Evolutionary conservation across 768 basidiomycete genomes (phyloP), one percentile per base, ranked within the genome.

Genomic region (Leccinum variicolor): DNA sequence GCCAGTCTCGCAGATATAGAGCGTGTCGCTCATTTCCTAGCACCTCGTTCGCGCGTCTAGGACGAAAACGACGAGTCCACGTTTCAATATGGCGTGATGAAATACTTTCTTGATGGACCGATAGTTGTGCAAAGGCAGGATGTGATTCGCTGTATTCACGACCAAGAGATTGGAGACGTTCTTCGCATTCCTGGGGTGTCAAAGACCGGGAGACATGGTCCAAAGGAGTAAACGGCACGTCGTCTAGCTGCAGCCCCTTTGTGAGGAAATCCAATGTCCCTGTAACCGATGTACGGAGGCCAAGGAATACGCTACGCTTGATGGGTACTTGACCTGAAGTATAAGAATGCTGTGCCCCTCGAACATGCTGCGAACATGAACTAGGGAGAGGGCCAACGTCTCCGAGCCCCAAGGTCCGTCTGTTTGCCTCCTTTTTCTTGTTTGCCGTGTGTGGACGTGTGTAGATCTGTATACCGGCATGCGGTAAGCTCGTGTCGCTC

Each of bases 11-110:
- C 54, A 95, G 76, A 70, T 87, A 90, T 26, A 77, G 63, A 1
- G 92, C 87, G 50, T 83, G 81, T 9, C 72, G 68, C 68, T 90
- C 85, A 66, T 94, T 94, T 7, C 91, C 91, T 1, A 96, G 76
- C 4, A 94, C 84, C 59, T 94, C 83, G 23, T 81, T 79, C 13
- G 92, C 91, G 43, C 79, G 75, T 53, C 78, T 79, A 25, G 94
- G 94, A 19, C 82, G 84, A 82, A 89, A 94, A 64, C 82, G 87
- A 48, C 87, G 83, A 19, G 80, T 73, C 92, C 93, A 95, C 13
- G 81, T 71, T 41, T 83, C 78, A 75, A 50, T 29, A 55, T 41
- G 74, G 64, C 23, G 70, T 64, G 9, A 61, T 17, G 50, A 23
- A 10, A 2, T n/a, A 14, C 13, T 41, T 33, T 60, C 58, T 54